Evolutionary conservation across 805 yeast genomes (phyloP).

Genomic region (Saccharomyces jurei): DNA sequence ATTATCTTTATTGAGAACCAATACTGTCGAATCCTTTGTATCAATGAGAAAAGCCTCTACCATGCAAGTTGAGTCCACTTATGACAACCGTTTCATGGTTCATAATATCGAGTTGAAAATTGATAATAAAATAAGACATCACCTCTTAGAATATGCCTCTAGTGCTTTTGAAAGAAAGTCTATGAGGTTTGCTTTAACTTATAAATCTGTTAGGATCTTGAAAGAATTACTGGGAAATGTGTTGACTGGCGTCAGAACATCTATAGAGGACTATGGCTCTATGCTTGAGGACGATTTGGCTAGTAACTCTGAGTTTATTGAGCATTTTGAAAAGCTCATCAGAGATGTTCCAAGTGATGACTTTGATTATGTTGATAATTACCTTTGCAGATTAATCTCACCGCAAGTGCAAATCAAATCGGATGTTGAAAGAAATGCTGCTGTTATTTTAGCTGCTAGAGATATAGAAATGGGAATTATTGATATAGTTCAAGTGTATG

Average conservation of each 20-base stretch:
- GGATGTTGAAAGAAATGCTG: constrained; percentile 38
- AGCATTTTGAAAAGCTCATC: constrained; percentile 41
- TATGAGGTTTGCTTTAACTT: constrained; percentile 38
- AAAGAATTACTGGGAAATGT: constrained; percentile 32
- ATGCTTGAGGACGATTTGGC: constrained; percentile 11
- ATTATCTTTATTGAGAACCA: constrained; percentile 9
- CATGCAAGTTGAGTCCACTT: constrained; percentile 27
- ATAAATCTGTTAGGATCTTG: constrained; percentile 42
- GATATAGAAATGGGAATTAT: constrained; percentile 52
- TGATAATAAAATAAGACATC: constrained; percentile 43
- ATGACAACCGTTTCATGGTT: constrained; percentile 50
- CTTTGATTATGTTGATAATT: constrained; percentile 41
- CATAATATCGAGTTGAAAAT: constrained; percentile 50
- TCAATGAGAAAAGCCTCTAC: constrained; percentile 26
- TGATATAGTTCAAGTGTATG: constrained; percentile 34
- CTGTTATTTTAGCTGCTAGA: constrained; percentile 46
- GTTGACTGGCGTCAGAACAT: constrained; percentile 13
- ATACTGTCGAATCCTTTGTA: constrained; percentile 26
- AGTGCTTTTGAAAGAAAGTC: constrained; percentile 38
- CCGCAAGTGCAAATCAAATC: constrained; percentile 56
- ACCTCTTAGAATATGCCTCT: constrained; percentile 40
- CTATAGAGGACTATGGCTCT: constrained; percentile 15
- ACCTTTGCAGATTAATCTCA: constrained; percentile 45
- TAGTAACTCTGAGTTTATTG: constrained; percentile 30
- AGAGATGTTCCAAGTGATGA: constrained; percentile 33